Evolutionary conservation across 192 early-diverging fungal species (phyloP), one percentile per base, ranked within the genome.

Genomic region (Dispira simplex): DNA sequence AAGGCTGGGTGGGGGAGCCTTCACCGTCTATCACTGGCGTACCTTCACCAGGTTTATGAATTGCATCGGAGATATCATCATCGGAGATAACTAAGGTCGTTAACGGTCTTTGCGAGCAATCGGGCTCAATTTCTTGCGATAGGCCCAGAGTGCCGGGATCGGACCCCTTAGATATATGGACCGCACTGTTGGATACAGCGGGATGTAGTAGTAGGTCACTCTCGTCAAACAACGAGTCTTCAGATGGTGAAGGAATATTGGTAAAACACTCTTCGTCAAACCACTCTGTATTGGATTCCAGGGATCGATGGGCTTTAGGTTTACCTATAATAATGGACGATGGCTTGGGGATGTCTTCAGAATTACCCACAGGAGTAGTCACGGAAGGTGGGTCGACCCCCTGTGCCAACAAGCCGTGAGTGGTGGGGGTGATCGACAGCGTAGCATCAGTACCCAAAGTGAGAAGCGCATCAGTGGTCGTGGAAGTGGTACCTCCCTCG

Each of bases 231-330:
- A 62, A 8, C 14, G 59, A 62, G 43, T 62, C 59, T 13, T 62
- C 44, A 8, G 59, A 62, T 11, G 59, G 59, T 2, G 59, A 62
- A 8, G 44, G 43, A 14, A 62, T 62, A 45, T 45, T 14, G 8
- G 59, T 20, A n/a, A 62, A 44, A 25, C 59, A 45, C 21, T 14
- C 18, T 6, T 32, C 18, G 26, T 62, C 59, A 46, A 62, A 62
- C 59, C 59, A 62, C 8, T 62, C 20, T 32, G 23, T 39, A n/a
- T 14, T 45, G 59, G 56, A n/a, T 8, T 26, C 46, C 46, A 47
- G 46, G 18, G 18, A 11, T 47, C 46, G 32, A 39, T 39, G 32
- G 6, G 32, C 1, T 39, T 39, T 39, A 6, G 32, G 1, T 39
- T 39, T 39, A 39, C 32, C 6, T 4, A 6, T 39, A 39, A 6